A percentile compares a stretch with the other conserved stretches of the same genome.
Conservation (phyloP, 2,329 filamentous ascomycete species). For the Aspergillus chevalieri region DNA sequence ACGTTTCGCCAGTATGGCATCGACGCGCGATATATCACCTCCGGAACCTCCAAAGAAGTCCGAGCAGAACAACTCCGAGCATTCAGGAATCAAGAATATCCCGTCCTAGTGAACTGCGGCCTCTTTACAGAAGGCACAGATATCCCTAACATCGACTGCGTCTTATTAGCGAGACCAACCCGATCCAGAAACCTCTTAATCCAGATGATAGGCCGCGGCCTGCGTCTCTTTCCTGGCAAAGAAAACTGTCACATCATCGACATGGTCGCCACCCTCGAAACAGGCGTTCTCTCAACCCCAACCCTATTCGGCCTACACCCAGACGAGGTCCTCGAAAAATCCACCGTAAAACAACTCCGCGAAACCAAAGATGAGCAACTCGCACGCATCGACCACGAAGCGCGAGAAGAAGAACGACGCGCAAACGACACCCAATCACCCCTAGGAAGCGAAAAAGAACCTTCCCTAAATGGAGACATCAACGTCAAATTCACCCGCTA, state of each 20-base stretch:
- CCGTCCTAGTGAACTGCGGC: constrained; percentile 87
- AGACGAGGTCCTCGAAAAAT: constrained; percentile 64
- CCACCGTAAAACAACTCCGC: constrained; percentile 56
- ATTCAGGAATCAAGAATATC: constrained; percentile 71
- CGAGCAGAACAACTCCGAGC: constrained; percentile 65
- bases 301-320: constrained; percentile 92
- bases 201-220: constrained; percentile 95
- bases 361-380: neutral
- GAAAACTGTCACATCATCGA: constrained; percentile 91
- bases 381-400: neutral
- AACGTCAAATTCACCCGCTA: constrained; percentile 82
- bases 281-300: constrained; percentile 81
- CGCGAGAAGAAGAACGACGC: neutral
- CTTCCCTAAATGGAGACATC: constrained; percentile 24
- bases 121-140: constrained; percentile 97
- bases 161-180: constrained; percentile 81
- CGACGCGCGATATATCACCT: constrained; percentile 81
- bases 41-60: constrained; percentile 64
- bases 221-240: constrained; percentile 76
- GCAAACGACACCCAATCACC: neutral
- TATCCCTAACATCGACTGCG: constrained; percentile 93
- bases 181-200: constrained; percentile 87
- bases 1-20: constrained; percentile 71
- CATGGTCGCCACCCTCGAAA: constrained; percentile 79
- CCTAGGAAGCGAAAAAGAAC: constrained; percentile 13